Evolutionary conservation across 2,329 filamentous ascomycete species (phyloP).

Genomic region (Talaromyces sp.): DNA sequence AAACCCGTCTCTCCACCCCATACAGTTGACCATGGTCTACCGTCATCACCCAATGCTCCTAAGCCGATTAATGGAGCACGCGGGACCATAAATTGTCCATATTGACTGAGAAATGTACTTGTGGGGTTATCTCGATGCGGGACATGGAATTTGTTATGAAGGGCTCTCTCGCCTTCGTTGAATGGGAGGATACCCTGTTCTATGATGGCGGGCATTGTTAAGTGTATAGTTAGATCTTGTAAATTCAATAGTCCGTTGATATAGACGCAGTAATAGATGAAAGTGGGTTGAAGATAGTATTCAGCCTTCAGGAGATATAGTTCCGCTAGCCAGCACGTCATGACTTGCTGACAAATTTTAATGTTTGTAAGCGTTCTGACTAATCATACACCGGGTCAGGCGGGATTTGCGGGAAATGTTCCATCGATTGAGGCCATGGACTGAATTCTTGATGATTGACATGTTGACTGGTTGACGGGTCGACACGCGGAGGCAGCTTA

Average conservation of each 20-base stretch:
- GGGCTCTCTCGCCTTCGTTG: slow-evolving; percentile 63
- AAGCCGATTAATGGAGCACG: slow-evolving; percentile 64
- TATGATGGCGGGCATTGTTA: slow-evolving; percentile 25
- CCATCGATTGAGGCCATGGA: too few species aligned
- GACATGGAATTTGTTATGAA: slow-evolving; percentile 61
- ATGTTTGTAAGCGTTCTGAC: neutral
- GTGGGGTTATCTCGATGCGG: slow-evolving; percentile 65
- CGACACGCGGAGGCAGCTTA: too few species aligned
- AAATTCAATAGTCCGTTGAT: neutral
- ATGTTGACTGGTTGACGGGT: too few species aligned
- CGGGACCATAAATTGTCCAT: slow-evolving; percentile 8
- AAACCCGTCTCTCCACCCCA: slow-evolving; percentile 74
- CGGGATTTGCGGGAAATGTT: neutral
- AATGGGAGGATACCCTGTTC: slow-evolving; percentile 38
- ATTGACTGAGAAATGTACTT: neutral
- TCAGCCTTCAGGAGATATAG: neutral
- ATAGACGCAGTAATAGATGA: neutral
- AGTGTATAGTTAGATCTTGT: neutral
- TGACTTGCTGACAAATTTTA: neutral
- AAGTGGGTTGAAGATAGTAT: neutral
- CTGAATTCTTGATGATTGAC: too few species aligned
- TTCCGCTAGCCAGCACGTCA: neutral
- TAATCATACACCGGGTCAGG: neutral
- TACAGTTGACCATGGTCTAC: slow-evolving; percentile 70
- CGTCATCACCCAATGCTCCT: slow-evolving; percentile 64